Evolutionary conservation across 805 yeast genomes (phyloP).

Genomic region (Kregervanrija pseudodelftensis): DNA sequence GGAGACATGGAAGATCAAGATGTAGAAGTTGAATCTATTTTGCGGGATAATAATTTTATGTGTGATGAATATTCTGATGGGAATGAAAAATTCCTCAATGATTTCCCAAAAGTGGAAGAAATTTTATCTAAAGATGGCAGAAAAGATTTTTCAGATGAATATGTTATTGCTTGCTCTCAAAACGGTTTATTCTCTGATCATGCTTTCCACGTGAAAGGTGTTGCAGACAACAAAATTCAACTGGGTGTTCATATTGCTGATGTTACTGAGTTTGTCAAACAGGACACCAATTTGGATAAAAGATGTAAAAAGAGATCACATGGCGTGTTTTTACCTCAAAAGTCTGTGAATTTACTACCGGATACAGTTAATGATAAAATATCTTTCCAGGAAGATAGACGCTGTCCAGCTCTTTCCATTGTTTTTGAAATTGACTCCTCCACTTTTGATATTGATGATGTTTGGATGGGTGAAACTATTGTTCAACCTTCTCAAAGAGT

Average conservation of each 20-base stretch:
- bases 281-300: constrained; percentile 73
- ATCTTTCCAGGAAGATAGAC: constrained; percentile 54
- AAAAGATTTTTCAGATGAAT: constrained; percentile 50
- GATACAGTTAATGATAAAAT: constrained; percentile 48
- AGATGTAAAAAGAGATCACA: constrained; percentile 87
- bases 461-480: constrained; percentile 68
- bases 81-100: constrained; percentile 26
- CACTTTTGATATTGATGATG: constrained; percentile 63
- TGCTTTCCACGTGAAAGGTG: constrained; percentile 71
- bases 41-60: constrained; percentile 78
- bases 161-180: constrained; percentile 57
- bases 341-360: constrained; percentile 62
- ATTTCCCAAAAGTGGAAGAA: constrained; percentile 30
- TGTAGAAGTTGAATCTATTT: constrained; percentile 80
- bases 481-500: constrained; percentile 58
- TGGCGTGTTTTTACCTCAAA: constrained; percentile 82
- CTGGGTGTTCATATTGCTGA: constrained; percentile 85
- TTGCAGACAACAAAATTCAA: constrained; percentile 56
- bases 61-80: constrained; percentile 70
- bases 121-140: constrained; percentile 35
- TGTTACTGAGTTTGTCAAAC: constrained; percentile 61
- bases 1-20: constrained; percentile 72
- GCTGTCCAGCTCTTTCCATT: constrained; percentile 66
- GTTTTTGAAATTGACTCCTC: constrained; percentile 72
- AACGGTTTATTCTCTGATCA: constrained; percentile 59